These are phyloP conservation scores for Aspergillus sp. DNA, from an alignment of 2,329 filamentous ascomycete genomes.

Conservation along the genomic window DNA sequence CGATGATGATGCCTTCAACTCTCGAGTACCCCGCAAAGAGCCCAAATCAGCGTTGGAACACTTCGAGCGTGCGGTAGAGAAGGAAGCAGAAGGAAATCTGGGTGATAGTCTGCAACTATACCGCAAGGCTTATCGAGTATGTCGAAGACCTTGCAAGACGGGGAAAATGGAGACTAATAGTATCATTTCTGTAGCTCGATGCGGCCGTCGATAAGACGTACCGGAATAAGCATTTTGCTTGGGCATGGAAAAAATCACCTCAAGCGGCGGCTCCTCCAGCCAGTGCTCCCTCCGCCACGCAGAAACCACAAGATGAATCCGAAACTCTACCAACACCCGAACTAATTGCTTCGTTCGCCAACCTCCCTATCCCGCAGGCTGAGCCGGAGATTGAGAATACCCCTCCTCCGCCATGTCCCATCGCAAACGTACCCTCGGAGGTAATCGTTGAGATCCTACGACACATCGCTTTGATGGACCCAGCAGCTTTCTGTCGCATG, in stretches of 20 bases:
- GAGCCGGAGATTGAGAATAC: slow-evolving; percentile 69
- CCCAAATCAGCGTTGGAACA: slow-evolving; percentile 82
- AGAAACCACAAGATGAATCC: slow-evolving; percentile 55
- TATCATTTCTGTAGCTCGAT: slow-evolving; percentile 63
- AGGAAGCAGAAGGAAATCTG: slow-evolving; percentile 77
- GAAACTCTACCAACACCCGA: slow-evolving; percentile 56
- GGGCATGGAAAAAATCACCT: slow-evolving; percentile 51
- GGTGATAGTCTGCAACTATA: slow-evolving; percentile 88
- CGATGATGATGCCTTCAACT: slow-evolving; percentile 40
- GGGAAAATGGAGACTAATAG: background rate
- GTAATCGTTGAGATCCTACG: slow-evolving; percentile 75
- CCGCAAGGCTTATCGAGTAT: slow-evolving; percentile 80
- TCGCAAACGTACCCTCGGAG: slow-evolving; percentile 76
- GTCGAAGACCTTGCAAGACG: slow-evolving; percentile 18
- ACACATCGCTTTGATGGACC: slow-evolving; percentile 70
- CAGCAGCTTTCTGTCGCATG: slow-evolving; percentile 72
- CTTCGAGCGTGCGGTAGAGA: slow-evolving; percentile 88
- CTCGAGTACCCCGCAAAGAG: slow-evolving; percentile 37
- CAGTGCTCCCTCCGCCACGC: slow-evolving; percentile 53
- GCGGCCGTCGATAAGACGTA: slow-evolving; percentile 79
- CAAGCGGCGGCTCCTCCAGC: slow-evolving; percentile 44
- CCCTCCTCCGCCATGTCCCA: slow-evolving; percentile 72
- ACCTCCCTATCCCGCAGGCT: slow-evolving; percentile 64
- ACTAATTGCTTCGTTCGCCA: slow-evolving; percentile 73
- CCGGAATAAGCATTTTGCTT: slow-evolving; percentile 85